Conservation (phyloP, 1,284 basidiomycete genomes). For the Phenoliferia sp. region DNA sequence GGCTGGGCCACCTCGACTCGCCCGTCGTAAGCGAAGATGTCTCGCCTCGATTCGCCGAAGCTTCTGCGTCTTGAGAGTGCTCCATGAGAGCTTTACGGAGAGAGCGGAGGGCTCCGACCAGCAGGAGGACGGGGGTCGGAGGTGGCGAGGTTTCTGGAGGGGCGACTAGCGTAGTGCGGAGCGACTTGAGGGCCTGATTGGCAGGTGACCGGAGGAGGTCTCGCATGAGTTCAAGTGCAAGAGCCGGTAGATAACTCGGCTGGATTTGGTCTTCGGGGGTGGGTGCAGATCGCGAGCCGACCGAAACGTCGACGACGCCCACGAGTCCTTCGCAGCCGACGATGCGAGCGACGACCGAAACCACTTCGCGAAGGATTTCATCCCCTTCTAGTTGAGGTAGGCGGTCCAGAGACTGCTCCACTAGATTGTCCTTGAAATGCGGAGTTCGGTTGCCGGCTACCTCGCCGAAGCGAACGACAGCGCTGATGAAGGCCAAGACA, state of each 20-base stretch:
- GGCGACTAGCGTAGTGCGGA: slow-evolving; percentile 28
- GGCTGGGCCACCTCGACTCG: slow-evolving; percentile 29
- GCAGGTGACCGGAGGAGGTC: slow-evolving; percentile 37
- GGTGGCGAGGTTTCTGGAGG: slow-evolving; percentile 19
- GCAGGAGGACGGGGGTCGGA: slow-evolving; percentile 27
- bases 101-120: slow-evolving; percentile 34
- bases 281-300: slow-evolving; percentile 14
- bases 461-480: slow-evolving; percentile 29
- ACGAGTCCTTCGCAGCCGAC: slow-evolving; percentile 35
- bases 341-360: slow-evolving; percentile 34
- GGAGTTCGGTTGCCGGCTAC: slow-evolving; percentile 20
- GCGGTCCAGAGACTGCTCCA: slow-evolving; percentile 4
- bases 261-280: slow-evolving; percentile 10
- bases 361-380: slow-evolving; percentile 34
- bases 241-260: slow-evolving; percentile 21
- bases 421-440: neutral
- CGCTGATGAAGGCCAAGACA: slow-evolving; percentile 28
- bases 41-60: slow-evolving; percentile 5
- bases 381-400: slow-evolving; percentile 19
- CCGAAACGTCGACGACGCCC: slow-evolving; percentile 24
- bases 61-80: slow-evolving; percentile 25
- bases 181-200: slow-evolving; percentile 36
- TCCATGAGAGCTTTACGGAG: slow-evolving; percentile 34
- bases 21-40: slow-evolving; percentile 3
- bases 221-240: slow-evolving; percentile 35